Conservation (phyloP, 148 eudicot genomes). For the Simmondsia chinensis region DNA sequence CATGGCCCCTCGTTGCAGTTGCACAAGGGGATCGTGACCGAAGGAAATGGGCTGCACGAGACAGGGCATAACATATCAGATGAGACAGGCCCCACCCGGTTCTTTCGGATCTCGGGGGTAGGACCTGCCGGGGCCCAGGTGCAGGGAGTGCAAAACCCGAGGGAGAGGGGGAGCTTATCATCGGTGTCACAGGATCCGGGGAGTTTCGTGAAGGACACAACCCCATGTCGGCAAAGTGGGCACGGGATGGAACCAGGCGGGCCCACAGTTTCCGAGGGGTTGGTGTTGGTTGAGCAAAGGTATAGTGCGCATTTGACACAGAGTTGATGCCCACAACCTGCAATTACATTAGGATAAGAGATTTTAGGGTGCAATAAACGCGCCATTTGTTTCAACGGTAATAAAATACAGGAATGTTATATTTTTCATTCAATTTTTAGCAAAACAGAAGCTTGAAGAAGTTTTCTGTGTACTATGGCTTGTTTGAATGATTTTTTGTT, state of each 20-base stretch:
- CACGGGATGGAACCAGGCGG: constrained; percentile 96
- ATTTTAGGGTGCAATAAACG: not conserved
- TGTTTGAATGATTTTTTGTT: too few species aligned
- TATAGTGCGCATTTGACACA: constrained; percentile 94
- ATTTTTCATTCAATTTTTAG: too few species aligned
- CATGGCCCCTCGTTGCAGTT: constrained; percentile 84
- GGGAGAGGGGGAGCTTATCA: constrained; percentile 53
- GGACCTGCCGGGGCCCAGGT: constrained; percentile 32
- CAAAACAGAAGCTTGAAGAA: too few species aligned
- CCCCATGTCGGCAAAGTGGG: constrained; percentile 81
- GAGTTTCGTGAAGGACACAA: constrained; percentile 51
- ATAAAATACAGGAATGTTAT: too few species aligned
- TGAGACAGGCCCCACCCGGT: constrained; percentile 66
- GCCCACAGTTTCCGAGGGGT: constrained; percentile 45
- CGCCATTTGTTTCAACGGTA: too few species aligned
- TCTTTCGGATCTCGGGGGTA: constrained; percentile 52
- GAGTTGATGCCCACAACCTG: constrained; percentile 87
- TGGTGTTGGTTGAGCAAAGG: constrained; percentile 76
- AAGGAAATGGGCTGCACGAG: constrained; percentile 87
- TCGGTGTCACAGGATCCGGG: constrained; percentile 61
- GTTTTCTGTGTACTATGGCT: too few species aligned
- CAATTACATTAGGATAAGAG: not conserved
- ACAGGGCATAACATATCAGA: constrained; percentile 81
- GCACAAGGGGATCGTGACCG: constrained; percentile 68
- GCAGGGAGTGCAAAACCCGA: constrained; percentile 83